Conservation (phyloP, 2,329 filamentous ascomycete genomes). For the Neopestalotiopsis sp. region DNA sequence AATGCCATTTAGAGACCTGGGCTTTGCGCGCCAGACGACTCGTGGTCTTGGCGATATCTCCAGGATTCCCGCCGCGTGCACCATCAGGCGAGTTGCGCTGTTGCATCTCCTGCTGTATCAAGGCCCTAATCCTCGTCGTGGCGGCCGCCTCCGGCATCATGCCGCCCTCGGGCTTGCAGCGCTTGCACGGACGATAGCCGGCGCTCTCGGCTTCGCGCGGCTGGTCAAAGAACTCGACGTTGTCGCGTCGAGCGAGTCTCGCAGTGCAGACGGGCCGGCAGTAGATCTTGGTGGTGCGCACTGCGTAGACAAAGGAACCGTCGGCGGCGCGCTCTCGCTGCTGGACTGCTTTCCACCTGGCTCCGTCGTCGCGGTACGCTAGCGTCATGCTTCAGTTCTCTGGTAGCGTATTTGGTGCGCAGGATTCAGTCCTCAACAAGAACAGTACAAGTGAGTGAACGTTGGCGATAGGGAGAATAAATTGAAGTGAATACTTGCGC, state of each 20-base stretch:
- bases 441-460: too few relatives aligned
- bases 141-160: constrained; percentile 14
- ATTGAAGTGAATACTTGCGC: too few relatives aligned
- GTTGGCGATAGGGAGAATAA: too few relatives aligned
- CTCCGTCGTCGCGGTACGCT: neutral
- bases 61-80: too few relatives aligned
- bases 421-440: too few relatives aligned
- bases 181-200: constrained; percentile 29
- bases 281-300: constrained; percentile 55
- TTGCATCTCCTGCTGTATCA: constrained; percentile 2
- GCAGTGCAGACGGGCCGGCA: constrained; percentile 67
- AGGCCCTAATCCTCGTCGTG: neutral
- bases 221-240: constrained; percentile 60
- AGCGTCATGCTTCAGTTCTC: neutral
- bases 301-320: constrained; percentile 47
- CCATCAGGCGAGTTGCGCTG: neutral
- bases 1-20: constrained; percentile 19
- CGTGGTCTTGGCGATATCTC: neutral
- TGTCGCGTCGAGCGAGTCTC: constrained; percentile 64
- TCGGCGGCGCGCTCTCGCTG: constrained; percentile 6
- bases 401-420: too few relatives aligned
- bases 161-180: constrained; percentile 26
- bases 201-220: constrained; percentile 48
- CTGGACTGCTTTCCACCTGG: constrained; percentile 2
- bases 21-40: constrained; percentile 6